These are phyloP conservation scores for Pythium plurisporium DNA, from an alignment of 352 stramenopile genomes.

Conservation along the genomic window DNA sequence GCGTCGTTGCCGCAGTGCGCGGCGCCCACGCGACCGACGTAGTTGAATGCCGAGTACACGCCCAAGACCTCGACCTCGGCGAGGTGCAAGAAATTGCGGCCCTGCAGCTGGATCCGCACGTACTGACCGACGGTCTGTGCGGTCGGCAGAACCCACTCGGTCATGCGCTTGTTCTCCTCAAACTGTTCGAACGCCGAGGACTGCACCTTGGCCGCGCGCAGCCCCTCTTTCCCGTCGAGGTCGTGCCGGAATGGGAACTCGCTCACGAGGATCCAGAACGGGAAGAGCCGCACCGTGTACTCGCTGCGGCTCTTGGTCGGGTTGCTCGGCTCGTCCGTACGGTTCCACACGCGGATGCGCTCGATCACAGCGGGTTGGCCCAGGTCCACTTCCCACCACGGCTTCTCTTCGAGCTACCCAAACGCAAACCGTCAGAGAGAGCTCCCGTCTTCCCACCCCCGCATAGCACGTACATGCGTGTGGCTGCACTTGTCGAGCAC, in stretches of 20 bases:
- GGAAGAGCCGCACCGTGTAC: constrained; percentile 83
- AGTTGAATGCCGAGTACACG: constrained; percentile 79
- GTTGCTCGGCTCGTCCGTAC: constrained; percentile 85
- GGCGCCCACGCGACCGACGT: constrained; percentile 73
- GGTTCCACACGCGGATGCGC: constrained; percentile 89
- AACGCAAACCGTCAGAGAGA: no score
- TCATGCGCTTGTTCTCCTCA: constrained; percentile 67
- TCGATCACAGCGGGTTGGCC: constrained; percentile 72
- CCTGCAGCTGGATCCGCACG: constrained; percentile 86
- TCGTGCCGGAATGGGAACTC: constrained; percentile 79
- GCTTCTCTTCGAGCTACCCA: constrained; percentile 84
- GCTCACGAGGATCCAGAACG: constrained; percentile 92
- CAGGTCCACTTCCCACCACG: constrained; percentile 93
- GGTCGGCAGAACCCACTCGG: constrained; percentile 84
- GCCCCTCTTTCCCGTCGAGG: constrained; percentile 66
- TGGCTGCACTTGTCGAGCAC: constrained; percentile 74
- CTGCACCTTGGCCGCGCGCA: constrained; percentile 81
- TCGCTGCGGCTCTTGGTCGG: constrained; percentile 61
- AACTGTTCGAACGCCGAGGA: constrained; percentile 81
- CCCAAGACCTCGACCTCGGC: constrained; percentile 91
- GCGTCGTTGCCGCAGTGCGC: constrained; percentile 84
- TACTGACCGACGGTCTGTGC: constrained; percentile 79
- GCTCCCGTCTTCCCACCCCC: no score
- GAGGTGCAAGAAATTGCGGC: constrained; percentile 88
- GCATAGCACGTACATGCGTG: constrained; percentile 61